Evolutionary conservation across 73 alveolate genomes (phyloP).

Genomic region (Paramecium sonneborni): DNA sequence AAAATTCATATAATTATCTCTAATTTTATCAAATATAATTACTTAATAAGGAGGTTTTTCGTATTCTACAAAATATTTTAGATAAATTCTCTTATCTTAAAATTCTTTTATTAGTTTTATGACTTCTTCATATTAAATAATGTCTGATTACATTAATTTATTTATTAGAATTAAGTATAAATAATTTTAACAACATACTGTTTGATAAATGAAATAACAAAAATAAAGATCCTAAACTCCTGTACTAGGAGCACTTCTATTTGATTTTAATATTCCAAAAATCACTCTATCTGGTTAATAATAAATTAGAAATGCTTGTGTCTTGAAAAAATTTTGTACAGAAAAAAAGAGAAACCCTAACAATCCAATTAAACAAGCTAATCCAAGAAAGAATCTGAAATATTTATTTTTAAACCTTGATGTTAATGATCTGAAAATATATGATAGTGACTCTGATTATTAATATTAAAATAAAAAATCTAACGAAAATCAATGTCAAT

Average conservation of each 20-base stretch:
- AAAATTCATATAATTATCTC: neutral
- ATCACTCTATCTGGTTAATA: neutral
- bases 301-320: neutral
- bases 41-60: neutral
- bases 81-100: neutral
- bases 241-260: neutral
- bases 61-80: neutral
- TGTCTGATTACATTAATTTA: constrained; percentile 20
- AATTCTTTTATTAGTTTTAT: neutral
- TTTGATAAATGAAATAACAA: neutral
- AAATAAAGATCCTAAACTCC: constrained; percentile 4
- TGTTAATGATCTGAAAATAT: neutral
- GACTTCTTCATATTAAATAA: neutral
- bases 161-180: neutral
- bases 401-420: neutral
- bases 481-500: constrained; percentile 15
- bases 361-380: neutral
- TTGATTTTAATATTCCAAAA: neutral
- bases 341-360: neutral
- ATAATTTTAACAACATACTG: neutral
- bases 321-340: neutral
- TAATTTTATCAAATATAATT: neutral
- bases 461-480: neutral
- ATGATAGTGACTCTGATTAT: neutral
- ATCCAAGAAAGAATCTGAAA: neutral